phyloP scores from a whole-genome alignment of 1,284 basidiomycete genomes.

The Sanguinoderma infundibulare region DNA sequence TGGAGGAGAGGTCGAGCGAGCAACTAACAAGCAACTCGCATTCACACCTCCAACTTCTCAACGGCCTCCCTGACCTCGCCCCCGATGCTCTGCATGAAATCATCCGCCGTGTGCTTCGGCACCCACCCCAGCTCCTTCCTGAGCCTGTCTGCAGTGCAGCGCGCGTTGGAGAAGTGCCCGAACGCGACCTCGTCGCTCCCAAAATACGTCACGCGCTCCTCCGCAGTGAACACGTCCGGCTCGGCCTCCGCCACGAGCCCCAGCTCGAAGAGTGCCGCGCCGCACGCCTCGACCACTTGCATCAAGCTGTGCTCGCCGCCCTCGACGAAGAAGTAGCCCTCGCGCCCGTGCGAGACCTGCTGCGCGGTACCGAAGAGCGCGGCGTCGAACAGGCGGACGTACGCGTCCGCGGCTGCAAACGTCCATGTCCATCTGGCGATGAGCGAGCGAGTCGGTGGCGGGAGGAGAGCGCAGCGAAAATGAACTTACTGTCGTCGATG shows the following conservation, averaged over 20 bases:
- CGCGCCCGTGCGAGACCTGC: conserved; percentile 40
- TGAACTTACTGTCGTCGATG: conserved; percentile 14
- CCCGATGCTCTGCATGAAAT: conserved; percentile 40
- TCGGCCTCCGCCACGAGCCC: conserved; percentile 31
- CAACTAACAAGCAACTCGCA: too few relatives aligned
- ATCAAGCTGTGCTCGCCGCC: conserved; percentile 47
- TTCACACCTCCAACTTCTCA: conserved; percentile 9
- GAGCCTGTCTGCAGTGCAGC: conserved; percentile 43
- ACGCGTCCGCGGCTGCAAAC: conserved; percentile 25
- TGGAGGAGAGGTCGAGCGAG: too few relatives aligned
- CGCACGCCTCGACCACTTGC: conserved; percentile 42
- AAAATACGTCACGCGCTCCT: conserved; percentile 35
- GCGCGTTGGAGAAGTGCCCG: conserved; percentile 44
- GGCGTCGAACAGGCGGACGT: conserved; percentile 25
- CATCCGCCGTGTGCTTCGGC: conserved; percentile 37
- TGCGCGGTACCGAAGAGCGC: conserved; percentile 8
- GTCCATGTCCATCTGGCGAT: neutral
- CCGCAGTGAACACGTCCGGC: conserved; percentile 34
- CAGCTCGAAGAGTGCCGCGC: conserved; percentile 35
- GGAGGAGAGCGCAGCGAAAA: too few relatives aligned
- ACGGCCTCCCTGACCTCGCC: conserved; percentile 32
- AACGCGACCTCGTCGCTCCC: conserved; percentile 18
- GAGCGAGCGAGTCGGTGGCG: neutral
- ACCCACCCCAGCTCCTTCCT: conserved; percentile 44
- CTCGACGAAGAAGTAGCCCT: conserved; percentile 52